These are phyloP conservation scores for Gossypium aridum DNA, from an alignment of 441 rosid genomes.

Conservation along the genomic window DNA sequence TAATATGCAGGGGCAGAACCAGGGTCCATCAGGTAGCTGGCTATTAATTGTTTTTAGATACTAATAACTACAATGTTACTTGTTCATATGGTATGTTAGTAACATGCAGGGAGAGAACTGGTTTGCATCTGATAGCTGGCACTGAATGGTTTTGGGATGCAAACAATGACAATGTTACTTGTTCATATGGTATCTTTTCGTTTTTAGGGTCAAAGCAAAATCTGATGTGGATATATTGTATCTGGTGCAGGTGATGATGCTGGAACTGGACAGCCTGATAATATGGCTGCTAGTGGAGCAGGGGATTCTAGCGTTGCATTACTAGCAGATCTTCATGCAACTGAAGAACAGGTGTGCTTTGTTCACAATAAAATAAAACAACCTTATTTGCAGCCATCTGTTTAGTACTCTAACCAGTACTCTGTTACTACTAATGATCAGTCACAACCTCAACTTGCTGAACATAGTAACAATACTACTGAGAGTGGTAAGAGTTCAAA, in stretches of 20 bases:
- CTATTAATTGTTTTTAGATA: slow-evolving; percentile 12
- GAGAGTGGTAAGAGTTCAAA: slow-evolving; percentile 23
- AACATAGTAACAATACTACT: slow-evolving; percentile 17
- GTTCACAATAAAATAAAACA: not conserved
- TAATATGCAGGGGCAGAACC: slow-evolving; percentile 45
- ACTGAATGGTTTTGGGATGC: slow-evolving; percentile 8
- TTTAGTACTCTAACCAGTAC: slow-evolving; percentile 10
- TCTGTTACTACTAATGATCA: slow-evolving; percentile 15
- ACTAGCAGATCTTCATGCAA: slow-evolving; percentile 20
- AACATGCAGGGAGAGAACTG: slow-evolving; percentile 44
- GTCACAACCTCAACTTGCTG: slow-evolving; percentile 21
- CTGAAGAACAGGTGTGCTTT: slow-evolving; percentile 41
- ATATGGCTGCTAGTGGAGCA: slow-evolving; percentile 17
- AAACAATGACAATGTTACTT: not conserved
- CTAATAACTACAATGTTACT: slow-evolving; percentile 1
- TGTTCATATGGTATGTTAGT: slow-evolving; percentile 17
- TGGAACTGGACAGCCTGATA: slow-evolving; percentile 13
- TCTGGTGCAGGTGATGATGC: slow-evolving; percentile 19
- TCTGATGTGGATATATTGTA: slow-evolving; percentile 18
- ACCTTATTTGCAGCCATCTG: not conserved
- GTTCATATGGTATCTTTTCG: slow-evolving; percentile 3
- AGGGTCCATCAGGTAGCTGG: slow-evolving; percentile 43
- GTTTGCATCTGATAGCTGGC: slow-evolving; percentile 40
- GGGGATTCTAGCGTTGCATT: slow-evolving; percentile 27
- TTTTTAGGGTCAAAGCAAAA: slow-evolving; percentile 25